These are phyloP conservation scores for Chytridium lagenaria DNA, from an alignment of 371 early-diverging fungal species.

Conservation along the genomic window DNA sequence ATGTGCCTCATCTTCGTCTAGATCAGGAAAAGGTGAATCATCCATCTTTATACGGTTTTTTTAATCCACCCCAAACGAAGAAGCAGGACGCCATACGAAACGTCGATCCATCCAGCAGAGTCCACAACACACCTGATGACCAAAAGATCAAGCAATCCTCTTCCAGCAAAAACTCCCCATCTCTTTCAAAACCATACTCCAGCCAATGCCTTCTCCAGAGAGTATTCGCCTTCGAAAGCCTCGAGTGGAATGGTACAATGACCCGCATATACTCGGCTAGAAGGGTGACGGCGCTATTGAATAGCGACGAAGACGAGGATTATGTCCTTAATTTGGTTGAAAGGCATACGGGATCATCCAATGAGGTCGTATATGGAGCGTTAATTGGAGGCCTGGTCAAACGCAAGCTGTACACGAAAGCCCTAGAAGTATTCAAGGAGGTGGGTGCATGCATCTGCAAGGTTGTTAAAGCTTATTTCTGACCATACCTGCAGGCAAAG, in stretches of 20 bases:
- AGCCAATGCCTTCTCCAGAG: constrained; percentile 3
- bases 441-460: not conserved
- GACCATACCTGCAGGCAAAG: not conserved
- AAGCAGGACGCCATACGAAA: too few relatives aligned
- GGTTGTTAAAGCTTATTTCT: not conserved
- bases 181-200: too few relatives aligned
- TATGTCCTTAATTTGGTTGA: not conserved
- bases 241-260: constrained; percentile 16
- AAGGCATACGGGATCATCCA: constrained; percentile 6
- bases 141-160: too few relatives aligned
- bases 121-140: too few relatives aligned
- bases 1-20: too few relatives aligned
- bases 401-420: not conserved
- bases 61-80: too few relatives aligned
- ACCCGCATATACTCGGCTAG: constrained; percentile 6
- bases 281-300: not conserved
- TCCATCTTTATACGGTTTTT: too few relatives aligned
- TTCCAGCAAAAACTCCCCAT: too few relatives aligned
- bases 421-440: constrained; percentile 5
- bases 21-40: too few relatives aligned
- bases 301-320: not conserved
- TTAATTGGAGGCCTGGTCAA: constrained; percentile 1
- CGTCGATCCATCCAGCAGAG: too few relatives aligned
- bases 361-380: constrained; percentile 13
- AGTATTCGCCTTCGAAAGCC: not conserved